Evolutionary conservation across 2,329 filamentous ascomycete genomes (phyloP).

Genomic region (Aspergillus ruber): DNA sequence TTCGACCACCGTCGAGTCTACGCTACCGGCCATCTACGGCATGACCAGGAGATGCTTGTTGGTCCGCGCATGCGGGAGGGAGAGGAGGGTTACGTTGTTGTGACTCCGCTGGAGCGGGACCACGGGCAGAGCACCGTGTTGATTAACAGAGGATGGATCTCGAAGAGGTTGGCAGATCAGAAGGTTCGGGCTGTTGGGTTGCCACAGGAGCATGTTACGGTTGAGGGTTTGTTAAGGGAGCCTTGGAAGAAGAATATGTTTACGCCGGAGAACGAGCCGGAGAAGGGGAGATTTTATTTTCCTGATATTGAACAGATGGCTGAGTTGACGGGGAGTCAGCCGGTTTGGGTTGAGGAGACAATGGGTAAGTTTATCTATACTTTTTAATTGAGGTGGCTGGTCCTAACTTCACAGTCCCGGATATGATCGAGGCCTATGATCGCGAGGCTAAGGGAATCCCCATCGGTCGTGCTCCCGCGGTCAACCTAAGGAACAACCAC

Average conservation of each 20-base stretch:
- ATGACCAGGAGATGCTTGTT: slow-evolving; percentile 94
- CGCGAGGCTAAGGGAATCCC: slow-evolving; percentile 76
- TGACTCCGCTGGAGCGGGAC: slow-evolving; percentile 79
- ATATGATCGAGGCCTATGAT: slow-evolving; percentile 68
- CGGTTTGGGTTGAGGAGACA: slow-evolving; percentile 92
- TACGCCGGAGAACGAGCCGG: slow-evolving; percentile 81
- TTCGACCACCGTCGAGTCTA: slow-evolving; percentile 88
- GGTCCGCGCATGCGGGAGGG: slow-evolving; percentile 86
- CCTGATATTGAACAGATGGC: slow-evolving; percentile 94
- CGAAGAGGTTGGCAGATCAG: slow-evolving; percentile 65
- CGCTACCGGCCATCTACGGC: slow-evolving; percentile 65
- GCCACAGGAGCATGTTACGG: slow-evolving; percentile 62
- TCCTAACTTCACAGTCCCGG: slow-evolving; percentile 54
- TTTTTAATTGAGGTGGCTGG: slow-evolving; percentile 7
- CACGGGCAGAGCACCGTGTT: slow-evolving; percentile 62
- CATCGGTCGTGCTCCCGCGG: slow-evolving; percentile 79
- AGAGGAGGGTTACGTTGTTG: slow-evolving; percentile 80
- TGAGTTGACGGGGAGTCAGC: slow-evolving; percentile 67
- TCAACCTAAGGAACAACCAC: slow-evolving; percentile 93
- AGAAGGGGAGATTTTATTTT: slow-evolving; percentile 85
- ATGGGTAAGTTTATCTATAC: slow-evolving; percentile 57
- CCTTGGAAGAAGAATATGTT: slow-evolving; percentile 98
- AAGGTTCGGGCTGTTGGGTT: slow-evolving; percentile 57
- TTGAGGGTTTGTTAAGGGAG: slow-evolving; percentile 78
- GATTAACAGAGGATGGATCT: slow-evolving; percentile 88